Evolutionary conservation across 2,329 filamentous ascomycete species (phyloP).

Genomic region (Leptographium procerum): DNA sequence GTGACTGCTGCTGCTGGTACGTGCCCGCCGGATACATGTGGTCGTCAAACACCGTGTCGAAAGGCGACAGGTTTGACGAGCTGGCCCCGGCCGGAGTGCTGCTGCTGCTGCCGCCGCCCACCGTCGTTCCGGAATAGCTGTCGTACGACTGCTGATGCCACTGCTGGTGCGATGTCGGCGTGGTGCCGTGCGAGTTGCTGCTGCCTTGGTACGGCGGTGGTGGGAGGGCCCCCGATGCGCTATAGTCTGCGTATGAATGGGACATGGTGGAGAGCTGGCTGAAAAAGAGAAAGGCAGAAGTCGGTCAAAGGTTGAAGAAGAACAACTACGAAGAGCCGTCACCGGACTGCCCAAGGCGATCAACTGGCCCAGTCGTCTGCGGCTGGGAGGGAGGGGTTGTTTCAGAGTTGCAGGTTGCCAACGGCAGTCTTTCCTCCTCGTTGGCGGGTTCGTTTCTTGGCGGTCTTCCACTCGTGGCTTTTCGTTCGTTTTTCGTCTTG

Average conservation of each 20-base stretch:
- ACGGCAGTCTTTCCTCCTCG: too few species aligned
- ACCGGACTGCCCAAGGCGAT: too few species aligned
- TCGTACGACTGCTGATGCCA: constrained; percentile 10
- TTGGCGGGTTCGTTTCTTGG: background rate
- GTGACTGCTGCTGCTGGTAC: constrained; percentile 17
- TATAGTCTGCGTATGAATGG: background rate
- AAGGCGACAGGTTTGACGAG: constrained; percentile 29
- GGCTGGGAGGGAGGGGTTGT: background rate
- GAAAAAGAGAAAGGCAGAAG: background rate
- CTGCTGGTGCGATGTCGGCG: constrained; percentile 20
- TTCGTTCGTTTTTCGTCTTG: background rate
- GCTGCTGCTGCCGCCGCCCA: constrained; percentile 8
- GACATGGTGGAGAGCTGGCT: background rate
- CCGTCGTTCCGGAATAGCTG: constrained; percentile 17
- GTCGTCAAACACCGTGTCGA: constrained; percentile 58
- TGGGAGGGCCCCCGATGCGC: background rate
- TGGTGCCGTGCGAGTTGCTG: background rate
- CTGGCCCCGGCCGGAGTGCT: constrained; percentile 7
- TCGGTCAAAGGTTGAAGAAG: too few species aligned
- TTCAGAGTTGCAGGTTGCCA: too few species aligned
- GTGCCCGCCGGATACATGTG: constrained; percentile 49
- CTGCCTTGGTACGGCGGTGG: background rate
- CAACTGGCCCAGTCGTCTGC: too few species aligned
- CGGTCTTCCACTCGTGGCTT: too few species aligned
- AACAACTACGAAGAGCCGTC: too few species aligned